Evolutionary conservation across 306 rosid species (phyloP), one percentile per base, ranked within the genome.

Genomic region (Castanea crenata): DNA sequence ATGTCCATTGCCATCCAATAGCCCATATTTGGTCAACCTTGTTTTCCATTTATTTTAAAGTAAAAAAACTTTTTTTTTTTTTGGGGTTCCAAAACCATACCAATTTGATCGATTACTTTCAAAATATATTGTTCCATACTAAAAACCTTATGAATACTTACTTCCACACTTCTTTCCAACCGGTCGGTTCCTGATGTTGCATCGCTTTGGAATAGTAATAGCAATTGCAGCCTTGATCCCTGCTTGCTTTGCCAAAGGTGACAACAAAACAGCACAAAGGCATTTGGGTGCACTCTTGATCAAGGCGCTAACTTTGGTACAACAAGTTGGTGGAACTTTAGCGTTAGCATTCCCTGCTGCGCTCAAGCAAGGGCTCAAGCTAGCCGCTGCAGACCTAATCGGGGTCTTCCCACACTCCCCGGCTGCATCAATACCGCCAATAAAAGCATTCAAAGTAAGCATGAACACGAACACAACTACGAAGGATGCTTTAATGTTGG

Each of bases 81-180:
- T 12, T 10, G 0, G 10, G 1, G 5, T 49, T 49, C 54, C 54
- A 10, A 10, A 49, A 49, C 15, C 3, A 49, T 11, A 3, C 54
- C 16, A 49, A 49, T 49, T 49, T 49, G 54, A 49, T 49, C 3
- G 54, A 12, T 49, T 49, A 49, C 54, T 49, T 12, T 49, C 16
- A 49, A 49, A 49, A 49, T 49, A 49, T 49, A 10, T 12, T 49
- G 54, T 49, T 14, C 5, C 12, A 2, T 19, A 8, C 1, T 21
- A 10, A 25, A 15, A 9, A 11, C 15, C 5, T 1, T 38, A 21
- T 52, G 4, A 63, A 0, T n/a, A 77, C 98, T 94, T 83, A 94
- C 97, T 86, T 81, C 98, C 98, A 77, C 98, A 94, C 82, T 94
- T 94, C 85, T 91, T 89, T 65, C 97, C 98, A 19, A 76, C 90